A percentile compares a stretch with the other conserved stretches of the same genome.
Conservation (phyloP, 1,139 yeast species). For the Blastobotrys illinoisensis region DNA sequence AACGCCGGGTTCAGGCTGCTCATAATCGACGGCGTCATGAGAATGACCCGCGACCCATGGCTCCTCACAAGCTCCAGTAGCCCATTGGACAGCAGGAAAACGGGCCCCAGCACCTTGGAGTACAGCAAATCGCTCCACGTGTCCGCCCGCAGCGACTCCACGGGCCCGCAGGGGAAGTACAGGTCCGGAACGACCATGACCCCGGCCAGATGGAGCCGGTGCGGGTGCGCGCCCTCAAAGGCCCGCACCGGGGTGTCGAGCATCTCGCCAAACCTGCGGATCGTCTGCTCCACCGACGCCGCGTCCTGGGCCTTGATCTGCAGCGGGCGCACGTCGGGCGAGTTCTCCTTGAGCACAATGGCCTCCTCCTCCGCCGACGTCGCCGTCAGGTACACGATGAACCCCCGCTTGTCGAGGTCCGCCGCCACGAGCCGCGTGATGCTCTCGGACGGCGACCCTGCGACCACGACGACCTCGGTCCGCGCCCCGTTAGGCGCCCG, state of each 20-base stretch:
- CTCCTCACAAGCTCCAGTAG: slow-evolving; percentile 51
- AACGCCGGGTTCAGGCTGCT: slow-evolving; percentile 37
- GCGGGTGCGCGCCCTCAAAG: slow-evolving; percentile 51
- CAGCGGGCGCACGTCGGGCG: slow-evolving; percentile 51
- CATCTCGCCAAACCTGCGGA: slow-evolving; percentile 37
- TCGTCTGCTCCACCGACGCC: slow-evolving; percentile 33
- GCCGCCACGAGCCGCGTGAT: slow-evolving; percentile 62
- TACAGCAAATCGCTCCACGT: slow-evolving; percentile 49
- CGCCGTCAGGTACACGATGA: slow-evolving; percentile 71
- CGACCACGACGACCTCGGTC: slow-evolving; percentile 63
- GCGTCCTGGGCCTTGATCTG: slow-evolving; percentile 44
- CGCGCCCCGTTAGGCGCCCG: slow-evolving; percentile 66
- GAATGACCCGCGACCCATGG: slow-evolving; percentile 37
- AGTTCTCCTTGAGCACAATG: slow-evolving; percentile 49
- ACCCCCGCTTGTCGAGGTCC: slow-evolving; percentile 74
- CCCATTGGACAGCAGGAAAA: slow-evolving; percentile 52
- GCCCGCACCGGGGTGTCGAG: slow-evolving; percentile 40
- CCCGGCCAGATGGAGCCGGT: slow-evolving; percentile 48
- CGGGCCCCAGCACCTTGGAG: slow-evolving; percentile 44
- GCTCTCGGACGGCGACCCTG: slow-evolving; percentile 78
- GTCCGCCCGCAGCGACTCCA: slow-evolving; percentile 49
- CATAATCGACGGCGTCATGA: slow-evolving; percentile 37
- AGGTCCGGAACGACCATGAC: slow-evolving; percentile 60
- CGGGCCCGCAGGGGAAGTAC: slow-evolving; percentile 64
- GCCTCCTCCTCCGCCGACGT: slow-evolving; percentile 58